These are phyloP conservation scores for Ascochyta clinopodiicola DNA, from an alignment of 2,329 filamentous ascomycete genomes.

Conservation along the genomic window DNA sequence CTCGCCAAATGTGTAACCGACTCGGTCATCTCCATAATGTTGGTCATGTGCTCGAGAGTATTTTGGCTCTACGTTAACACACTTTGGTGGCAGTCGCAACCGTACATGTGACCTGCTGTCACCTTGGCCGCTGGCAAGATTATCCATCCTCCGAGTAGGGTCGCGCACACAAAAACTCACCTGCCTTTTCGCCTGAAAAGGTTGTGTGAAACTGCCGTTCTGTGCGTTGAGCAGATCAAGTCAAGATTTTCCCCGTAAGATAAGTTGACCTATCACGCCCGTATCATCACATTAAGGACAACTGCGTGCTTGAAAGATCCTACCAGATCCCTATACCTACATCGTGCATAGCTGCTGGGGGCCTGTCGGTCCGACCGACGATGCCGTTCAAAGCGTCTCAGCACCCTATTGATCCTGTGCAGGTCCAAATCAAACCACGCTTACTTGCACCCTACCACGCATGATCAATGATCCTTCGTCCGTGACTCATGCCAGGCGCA, in stretches of 20 bases:
- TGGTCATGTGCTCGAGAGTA: background rate
- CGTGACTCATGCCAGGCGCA: background rate
- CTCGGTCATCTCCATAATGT: background rate
- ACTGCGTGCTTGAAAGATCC: background rate
- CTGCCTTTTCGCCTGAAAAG: background rate
- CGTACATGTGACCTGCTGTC: background rate
- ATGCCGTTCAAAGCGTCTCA: slow-evolving; percentile 2
- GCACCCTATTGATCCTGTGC: slow-evolving; percentile 5
- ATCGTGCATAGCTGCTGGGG: too few species aligned
- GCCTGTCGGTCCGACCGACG: background rate
- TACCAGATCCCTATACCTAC: too few species aligned
- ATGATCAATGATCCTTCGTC: background rate
- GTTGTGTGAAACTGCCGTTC: background rate
- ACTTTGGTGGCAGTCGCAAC: background rate
- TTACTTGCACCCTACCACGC: background rate
- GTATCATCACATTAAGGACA: background rate
- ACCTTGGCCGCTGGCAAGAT: background rate
- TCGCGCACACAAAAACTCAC: background rate
- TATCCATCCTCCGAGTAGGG: background rate
- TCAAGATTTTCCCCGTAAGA: background rate
- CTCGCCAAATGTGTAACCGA: slow-evolving; percentile 7
- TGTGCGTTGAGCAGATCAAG: background rate
- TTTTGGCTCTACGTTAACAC: background rate
- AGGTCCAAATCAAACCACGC: background rate
- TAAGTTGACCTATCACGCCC: background rate